phyloP scores from a whole-genome alignment of 1,139 yeast genomes.

The Protomyces gravidus region DNA sequence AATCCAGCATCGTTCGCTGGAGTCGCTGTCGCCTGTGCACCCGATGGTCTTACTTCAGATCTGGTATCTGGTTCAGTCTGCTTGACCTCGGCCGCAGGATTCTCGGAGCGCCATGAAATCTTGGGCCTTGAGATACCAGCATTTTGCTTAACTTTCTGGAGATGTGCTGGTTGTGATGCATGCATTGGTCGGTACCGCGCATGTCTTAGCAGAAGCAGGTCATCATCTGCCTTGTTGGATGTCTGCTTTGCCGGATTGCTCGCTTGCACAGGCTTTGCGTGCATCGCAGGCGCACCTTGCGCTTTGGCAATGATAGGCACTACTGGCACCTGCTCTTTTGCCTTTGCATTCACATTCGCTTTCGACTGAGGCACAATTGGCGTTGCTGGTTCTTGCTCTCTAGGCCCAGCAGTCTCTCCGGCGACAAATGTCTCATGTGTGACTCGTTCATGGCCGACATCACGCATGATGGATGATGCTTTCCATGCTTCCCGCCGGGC shows the following conservation, averaged over 20 bases:
- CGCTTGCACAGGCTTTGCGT: background rate
- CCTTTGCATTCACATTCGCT: background rate
- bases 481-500: conserved; percentile 14
- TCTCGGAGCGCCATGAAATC: background rate
- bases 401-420: background rate
- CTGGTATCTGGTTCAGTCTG: background rate
- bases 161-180: background rate
- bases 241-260: background rate
- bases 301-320: too few relatives aligned
- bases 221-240: background rate
- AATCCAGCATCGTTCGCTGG: background rate
- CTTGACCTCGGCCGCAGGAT: background rate
- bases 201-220: background rate
- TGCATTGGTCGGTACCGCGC: background rate
- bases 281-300: too few relatives aligned
- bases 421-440: background rate
- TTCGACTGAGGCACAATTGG: background rate
- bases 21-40: too few relatives aligned
- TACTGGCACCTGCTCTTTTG: background rate
- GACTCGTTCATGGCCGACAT: conserved; percentile 7
- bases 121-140: background rate
- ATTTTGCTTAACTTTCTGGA: background rate
- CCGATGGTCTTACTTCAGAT: background rate
- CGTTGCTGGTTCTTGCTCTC: background rate
- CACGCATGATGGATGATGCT: conserved; percentile 12